A percentile compares a stretch with the other conserved stretches of the same genome.
phyloP scores from a whole-genome alignment of 352 stramenopile genomes.

The Phytopythium aichiense region DNA sequence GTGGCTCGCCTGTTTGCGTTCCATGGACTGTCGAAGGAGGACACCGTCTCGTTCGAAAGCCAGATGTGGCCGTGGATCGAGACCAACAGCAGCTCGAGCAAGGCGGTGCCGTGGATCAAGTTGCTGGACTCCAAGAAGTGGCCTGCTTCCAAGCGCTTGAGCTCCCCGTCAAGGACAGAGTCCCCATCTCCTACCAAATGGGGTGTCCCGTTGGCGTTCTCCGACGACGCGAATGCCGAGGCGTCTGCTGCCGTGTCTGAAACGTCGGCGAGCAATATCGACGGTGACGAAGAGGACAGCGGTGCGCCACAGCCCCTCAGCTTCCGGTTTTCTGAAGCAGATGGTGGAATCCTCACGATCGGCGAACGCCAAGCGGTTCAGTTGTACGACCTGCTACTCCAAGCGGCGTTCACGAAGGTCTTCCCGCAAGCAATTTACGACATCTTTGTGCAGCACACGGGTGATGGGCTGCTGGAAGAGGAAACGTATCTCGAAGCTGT shows the following conservation, averaged over 20 bases:
- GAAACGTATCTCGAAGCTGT: constrained; percentile 79
- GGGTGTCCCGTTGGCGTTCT: constrained; percentile 10
- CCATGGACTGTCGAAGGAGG: constrained; percentile 35
- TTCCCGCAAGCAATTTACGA: constrained; percentile 77
- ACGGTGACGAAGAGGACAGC: constrained; percentile 14
- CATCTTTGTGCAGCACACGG: constrained; percentile 83
- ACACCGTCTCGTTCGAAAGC: constrained; percentile 26
- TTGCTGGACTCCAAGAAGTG: constrained; percentile 67
- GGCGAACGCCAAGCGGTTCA: constrained; percentile 51
- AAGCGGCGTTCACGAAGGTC: constrained; percentile 72
- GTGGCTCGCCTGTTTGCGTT: constrained; percentile 42
- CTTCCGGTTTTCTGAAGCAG: constrained; percentile 68
- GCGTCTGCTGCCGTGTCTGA: background rate
- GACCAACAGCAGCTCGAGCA: constrained; percentile 24
- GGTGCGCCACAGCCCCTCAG: constrained; percentile 27
- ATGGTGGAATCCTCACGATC: constrained; percentile 55
- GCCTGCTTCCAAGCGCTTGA: constrained; percentile 50
- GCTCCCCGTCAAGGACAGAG: constrained; percentile 17
- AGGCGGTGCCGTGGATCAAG: constrained; percentile 64
- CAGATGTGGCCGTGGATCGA: constrained; percentile 69
- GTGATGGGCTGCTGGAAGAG: constrained; percentile 77
- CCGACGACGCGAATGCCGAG: constrained; percentile 12
- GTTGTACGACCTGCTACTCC: constrained; percentile 57
- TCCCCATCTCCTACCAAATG: constrained; percentile 23
- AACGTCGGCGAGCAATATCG: background rate